Evolutionary conservation across 179 eudicot species (phyloP), one percentile per base, ranked within the genome.

Genomic region (Silene coronaria): DNA sequence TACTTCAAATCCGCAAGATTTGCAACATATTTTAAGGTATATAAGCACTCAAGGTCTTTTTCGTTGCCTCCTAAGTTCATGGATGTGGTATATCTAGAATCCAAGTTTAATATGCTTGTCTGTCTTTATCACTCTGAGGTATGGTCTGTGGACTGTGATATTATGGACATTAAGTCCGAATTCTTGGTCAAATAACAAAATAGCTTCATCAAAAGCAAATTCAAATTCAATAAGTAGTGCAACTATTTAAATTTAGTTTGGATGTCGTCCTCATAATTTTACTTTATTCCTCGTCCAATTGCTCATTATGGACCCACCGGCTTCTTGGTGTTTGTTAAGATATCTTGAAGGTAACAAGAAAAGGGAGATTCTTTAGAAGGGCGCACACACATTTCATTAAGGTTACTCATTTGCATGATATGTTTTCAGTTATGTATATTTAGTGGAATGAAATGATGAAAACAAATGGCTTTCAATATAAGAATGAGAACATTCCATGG

Each of bases 101-200:
- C 48, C 45, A 64, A 65, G 57, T 58, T 75, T 71, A 62, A 23
- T 81, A 61, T 77, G 73, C 60, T 77, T 68, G 57, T 67, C 66
- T 73, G 75, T 77, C 84, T 19, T 12, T 73, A 64, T 81, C 81
- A 66, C 34, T 74, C 32, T 73, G 75, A 80, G 72, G 70, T 81
- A 67, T 62, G 78, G 38, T 70, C 19, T 48, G 55, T 69, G 11
- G 45, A 36, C 21, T 1, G 57, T 13, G 51, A 51, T 74, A 62
- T 17, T 68, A 32, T 73, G 68, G 48, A 45, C 23, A 55, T 73
- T 38, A 61, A 12, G 78, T 58, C 59, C 16, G 72, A 66, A 22
- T 70, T 63, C 70, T 32, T 45, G 70, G 76, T 74, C 64, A 42
- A 75, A 55, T 12, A 64, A 58, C 45, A 16, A 69, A 53, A n/a